A percentile compares a stretch with the other conserved stretches of the same genome.
phyloP scores from a whole-genome alignment of 257 asterid species.

The Solanum tacnaense region DNA sequence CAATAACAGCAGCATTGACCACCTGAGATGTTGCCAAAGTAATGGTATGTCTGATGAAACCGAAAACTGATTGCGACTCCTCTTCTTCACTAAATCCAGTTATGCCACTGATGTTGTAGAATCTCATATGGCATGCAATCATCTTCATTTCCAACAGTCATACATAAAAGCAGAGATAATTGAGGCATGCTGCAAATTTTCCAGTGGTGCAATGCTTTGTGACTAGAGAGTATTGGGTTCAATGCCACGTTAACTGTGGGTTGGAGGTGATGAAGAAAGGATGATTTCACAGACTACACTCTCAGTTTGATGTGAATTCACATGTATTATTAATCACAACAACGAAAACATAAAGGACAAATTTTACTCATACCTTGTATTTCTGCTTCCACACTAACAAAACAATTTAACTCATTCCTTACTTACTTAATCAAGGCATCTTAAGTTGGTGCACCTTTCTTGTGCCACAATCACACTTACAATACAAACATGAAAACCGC shows the following conservation, averaged over 20 bases:
- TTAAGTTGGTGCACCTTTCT: not conserved
- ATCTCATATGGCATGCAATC: conserved; percentile 46
- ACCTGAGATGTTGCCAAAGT: conserved; percentile 43
- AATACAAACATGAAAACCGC: no score
- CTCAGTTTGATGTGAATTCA: not conserved
- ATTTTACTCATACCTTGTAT: not conserved
- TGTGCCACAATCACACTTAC: not conserved
- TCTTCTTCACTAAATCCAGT: conserved; percentile 66
- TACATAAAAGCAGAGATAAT: conserved; percentile 49
- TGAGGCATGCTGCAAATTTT: conserved; percentile 76
- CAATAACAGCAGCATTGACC: conserved; percentile 81
- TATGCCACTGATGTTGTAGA: conserved; percentile 23
- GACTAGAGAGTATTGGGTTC: conserved; percentile 53
- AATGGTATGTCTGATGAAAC: no score
- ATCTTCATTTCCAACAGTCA: conserved; percentile 27
- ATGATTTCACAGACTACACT: conserved; percentile 23
- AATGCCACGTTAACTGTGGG: conserved; percentile 57
- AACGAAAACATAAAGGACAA: not conserved
- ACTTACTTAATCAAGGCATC: not conserved
- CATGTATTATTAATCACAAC: no score
- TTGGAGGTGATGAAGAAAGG: conserved; percentile 53
- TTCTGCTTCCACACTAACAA: not conserved
- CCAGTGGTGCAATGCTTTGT: conserved; percentile 79
- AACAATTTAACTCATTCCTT: not conserved
- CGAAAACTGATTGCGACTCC: conserved; percentile 45